Percentiles rank a stretch among this genome's conserved stretches.
Evolutionary conservation across 169 alveolate species (phyloP).

Genomic region (Plasmodium billcollinsi): DNA sequence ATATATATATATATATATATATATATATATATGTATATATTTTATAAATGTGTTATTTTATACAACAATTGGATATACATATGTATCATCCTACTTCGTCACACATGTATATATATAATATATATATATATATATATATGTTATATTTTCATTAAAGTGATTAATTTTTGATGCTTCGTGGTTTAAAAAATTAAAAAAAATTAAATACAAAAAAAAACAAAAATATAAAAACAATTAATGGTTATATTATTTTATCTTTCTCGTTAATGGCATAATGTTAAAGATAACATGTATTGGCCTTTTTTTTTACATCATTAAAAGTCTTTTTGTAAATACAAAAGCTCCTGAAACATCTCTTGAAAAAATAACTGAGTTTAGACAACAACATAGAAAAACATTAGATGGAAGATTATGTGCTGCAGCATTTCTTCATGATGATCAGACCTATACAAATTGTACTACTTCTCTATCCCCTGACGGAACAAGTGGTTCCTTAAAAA

Average conservation of each 20-base stretch:
- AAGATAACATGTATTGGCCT: constrained; percentile 1
- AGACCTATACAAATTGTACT: constrained; percentile 92
- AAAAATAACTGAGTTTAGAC: constrained; percentile 88
- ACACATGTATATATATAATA: too few species aligned
- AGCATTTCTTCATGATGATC: constrained; percentile 91
- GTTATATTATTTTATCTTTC: background rate
- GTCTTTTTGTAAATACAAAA: constrained; percentile 4
- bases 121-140: too few species aligned
- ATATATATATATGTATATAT: too few species aligned
- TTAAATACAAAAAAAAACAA: too few species aligned
- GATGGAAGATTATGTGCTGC: constrained; percentile 93
- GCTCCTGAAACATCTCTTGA: constrained; percentile 19
- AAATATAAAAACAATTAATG: too few species aligned
- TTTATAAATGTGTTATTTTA: too few species aligned
- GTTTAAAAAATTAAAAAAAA: too few species aligned
- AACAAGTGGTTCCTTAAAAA: constrained; percentile 81
- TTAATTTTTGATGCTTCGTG: too few species aligned
- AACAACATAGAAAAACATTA: constrained; percentile 88
- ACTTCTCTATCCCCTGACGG: constrained; percentile 93
- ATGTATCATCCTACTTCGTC: too few species aligned
- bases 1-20: too few species aligned
- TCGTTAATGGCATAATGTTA: constrained; percentile 12
- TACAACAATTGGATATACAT: too few species aligned
- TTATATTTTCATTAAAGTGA: too few species aligned
- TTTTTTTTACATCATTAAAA: constrained; percentile 17